A percentile compares a stretch with the other conserved stretches of the same genome.
These are phyloP conservation scores for Phallus indusiatus DNA, from an alignment of 768 basidiomycete species.

Conservation along the genomic window DNA sequence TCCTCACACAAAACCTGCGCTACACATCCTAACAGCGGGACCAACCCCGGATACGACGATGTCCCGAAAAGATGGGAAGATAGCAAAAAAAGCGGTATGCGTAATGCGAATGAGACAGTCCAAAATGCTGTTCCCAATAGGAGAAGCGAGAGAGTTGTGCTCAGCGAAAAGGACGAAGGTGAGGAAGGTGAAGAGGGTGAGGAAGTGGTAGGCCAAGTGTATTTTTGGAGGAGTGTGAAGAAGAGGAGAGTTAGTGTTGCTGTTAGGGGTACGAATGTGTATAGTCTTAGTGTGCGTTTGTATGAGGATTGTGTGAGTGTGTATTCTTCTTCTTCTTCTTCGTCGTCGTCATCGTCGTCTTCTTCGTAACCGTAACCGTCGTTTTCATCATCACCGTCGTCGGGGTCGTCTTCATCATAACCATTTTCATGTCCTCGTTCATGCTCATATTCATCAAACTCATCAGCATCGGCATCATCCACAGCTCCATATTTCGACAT, in stretches of 20 bases:
- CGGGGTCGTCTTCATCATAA: too few relatives aligned
- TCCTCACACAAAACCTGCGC: slow-evolving; percentile 44
- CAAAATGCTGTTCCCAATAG: slow-evolving; percentile 53
- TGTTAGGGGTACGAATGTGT: background rate
- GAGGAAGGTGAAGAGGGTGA: background rate
- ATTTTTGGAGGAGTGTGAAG: background rate
- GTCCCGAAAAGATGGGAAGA: slow-evolving; percentile 22
- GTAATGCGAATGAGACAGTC: slow-evolving; percentile 45
- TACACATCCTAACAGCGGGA: slow-evolving; percentile 30
- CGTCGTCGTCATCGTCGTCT: slow-evolving; percentile 14
- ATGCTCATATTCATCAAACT: slow-evolving; percentile 10
- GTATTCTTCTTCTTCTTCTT: slow-evolving; percentile 7
- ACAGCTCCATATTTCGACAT: slow-evolving; percentile 5
- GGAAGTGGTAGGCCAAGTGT: background rate
- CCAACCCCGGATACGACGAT: slow-evolving; percentile 27
- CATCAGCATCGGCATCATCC: slow-evolving; percentile 7
- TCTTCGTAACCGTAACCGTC: slow-evolving; percentile 4
- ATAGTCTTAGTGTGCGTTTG: background rate
- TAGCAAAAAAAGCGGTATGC: slow-evolving; percentile 36
- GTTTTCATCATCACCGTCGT: too few relatives aligned
- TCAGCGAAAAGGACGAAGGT: too few relatives aligned
- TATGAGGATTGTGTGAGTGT: background rate
- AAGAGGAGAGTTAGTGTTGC: background rate
- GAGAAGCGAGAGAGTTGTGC: slow-evolving; percentile 48
- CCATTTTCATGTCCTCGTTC: background rate